Evolutionary conservation across 164 flowering plant species (phyloP), one percentile per base, ranked within the genome.

Genomic region (Houttuynia cordata): DNA sequence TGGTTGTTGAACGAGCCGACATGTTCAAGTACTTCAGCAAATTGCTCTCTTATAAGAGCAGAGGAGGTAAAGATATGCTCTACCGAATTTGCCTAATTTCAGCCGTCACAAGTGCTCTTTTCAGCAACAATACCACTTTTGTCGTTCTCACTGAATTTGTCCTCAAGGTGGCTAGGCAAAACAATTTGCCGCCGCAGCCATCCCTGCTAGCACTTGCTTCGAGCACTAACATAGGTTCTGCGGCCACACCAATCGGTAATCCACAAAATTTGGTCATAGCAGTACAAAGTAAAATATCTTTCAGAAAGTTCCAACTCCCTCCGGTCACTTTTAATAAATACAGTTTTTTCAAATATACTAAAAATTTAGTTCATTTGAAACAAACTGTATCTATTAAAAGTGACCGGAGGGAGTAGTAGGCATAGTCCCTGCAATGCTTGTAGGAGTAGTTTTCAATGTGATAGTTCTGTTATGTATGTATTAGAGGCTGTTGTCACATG

Each of bases 201-300:
- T 89, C 85, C 63, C 61, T 92, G 8, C 74, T 92, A 21, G 93
- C 98, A 23, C 73, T 92, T 57, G 96, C 98, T 30, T 81, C 96
- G 1, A 87, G 95, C 63, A 91, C 93, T 0, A 89, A 87, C 65
- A 87, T 92, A 24, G 96, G 96, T 24, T 89, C 96, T 22, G 70
- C 98, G 3, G 88, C 96, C 1, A 89, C 98, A 25, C 98, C 98
- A 0, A 92, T 89, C 51, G 96, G 96, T 1, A 92, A 88, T 65
- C 96, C 98, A 0, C 96, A 88, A 52, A 91, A 92, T 65, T 73
- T 92, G 60, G 96, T 92, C 9, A 92, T 92, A 60, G 96, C 95
- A 23, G 75, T 84, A 19, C 79, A 79, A 65, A 80, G 98, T 67
- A 68, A 67, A 51, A 87, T 92, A 20, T 65, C 89, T 1, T 92